phyloP scores from a whole-genome alignment of 495 filamentous ascomycete genomes.

The Aspergillus conjunctus region DNA sequence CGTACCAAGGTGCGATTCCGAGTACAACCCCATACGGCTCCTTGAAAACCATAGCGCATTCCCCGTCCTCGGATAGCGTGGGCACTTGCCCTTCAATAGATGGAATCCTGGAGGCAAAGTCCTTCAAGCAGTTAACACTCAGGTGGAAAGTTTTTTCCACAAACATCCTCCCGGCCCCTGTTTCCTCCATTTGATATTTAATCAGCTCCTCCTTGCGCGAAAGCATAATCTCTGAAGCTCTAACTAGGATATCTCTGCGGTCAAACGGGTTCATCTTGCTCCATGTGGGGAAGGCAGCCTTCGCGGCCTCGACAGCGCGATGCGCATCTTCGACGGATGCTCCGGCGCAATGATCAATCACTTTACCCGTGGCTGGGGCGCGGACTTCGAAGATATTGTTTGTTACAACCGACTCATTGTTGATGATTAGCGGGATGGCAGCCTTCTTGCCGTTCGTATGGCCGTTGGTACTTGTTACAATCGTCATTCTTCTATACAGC shows the following conservation, averaged over 20 bases:
- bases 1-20: constrained; percentile 81
- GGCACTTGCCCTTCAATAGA: constrained; percentile 65
- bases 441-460: constrained; percentile 22
- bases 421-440: constrained; percentile 70
- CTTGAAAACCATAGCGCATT: constrained; percentile 69
- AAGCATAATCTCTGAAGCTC: constrained; percentile 68
- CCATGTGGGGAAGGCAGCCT: constrained; percentile 74
- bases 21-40: constrained; percentile 83
- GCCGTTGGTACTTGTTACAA: neutral
- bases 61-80: constrained; percentile 51
- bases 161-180: constrained; percentile 56
- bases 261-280: constrained; percentile 57
- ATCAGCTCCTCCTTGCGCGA: constrained; percentile 63
- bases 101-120: constrained; percentile 69
- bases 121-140: constrained; percentile 62
- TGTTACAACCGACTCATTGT: constrained; percentile 64
- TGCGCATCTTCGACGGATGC: constrained; percentile 64
- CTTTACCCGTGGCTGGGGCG: constrained; percentile 62
- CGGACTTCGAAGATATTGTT: constrained; percentile 65
- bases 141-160: constrained; percentile 64
- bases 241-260: constrained; percentile 72
- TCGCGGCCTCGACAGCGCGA: constrained; percentile 57
- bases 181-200: constrained; percentile 68
- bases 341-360: constrained; percentile 61
- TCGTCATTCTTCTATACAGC: constrained; percentile 2